phyloP scores from a whole-genome alignment of 345 rosid species.

The Gossypium rotundifolium region DNA sequence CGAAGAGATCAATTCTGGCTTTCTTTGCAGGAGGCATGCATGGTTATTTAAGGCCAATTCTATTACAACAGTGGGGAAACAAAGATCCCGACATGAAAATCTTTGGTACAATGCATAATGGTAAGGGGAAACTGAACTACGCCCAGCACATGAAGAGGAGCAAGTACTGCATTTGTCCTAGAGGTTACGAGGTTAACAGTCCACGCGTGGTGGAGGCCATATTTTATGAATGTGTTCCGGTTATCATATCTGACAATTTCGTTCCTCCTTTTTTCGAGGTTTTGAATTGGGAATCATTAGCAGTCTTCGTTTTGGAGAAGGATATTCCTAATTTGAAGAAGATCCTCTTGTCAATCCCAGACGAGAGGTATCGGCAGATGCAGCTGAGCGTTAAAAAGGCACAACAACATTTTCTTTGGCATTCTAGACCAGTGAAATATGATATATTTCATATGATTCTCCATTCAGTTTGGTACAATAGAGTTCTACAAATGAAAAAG shows the following conservation, averaged over 20 bases:
- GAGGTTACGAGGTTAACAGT: conserved; percentile 91
- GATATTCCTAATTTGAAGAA: conserved; percentile 78
- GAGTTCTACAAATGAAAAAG: conserved; percentile 52
- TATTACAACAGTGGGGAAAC: conserved; percentile 64
- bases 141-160: conserved; percentile 77
- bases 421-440: conserved; percentile 62
- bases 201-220: conserved; percentile 92
- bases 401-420: conserved; percentile 96
- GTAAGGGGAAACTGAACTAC: conserved; percentile 62
- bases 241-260: conserved; percentile 84
- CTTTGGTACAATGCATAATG: conserved; percentile 49
- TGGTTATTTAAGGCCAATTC: conserved; percentile 76
- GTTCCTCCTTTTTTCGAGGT: conserved; percentile 85
- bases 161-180: conserved; percentile 92
- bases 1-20: conserved; percentile 68
- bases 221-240: conserved; percentile 84
- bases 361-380: conserved; percentile 47
- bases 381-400: conserved; percentile 77
- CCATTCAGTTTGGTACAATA: conserved; percentile 81
- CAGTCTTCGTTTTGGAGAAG: conserved; percentile 75
- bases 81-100: conserved; percentile 89
- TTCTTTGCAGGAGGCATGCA: conserved; percentile 95
- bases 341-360: conserved; percentile 60
- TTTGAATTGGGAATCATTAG: conserved; percentile 87
- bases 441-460: conserved; percentile 93